Base-by-base conservation (phyloP, 1,284 basidiomycete species). In the Trametes versicolor region DNA sequence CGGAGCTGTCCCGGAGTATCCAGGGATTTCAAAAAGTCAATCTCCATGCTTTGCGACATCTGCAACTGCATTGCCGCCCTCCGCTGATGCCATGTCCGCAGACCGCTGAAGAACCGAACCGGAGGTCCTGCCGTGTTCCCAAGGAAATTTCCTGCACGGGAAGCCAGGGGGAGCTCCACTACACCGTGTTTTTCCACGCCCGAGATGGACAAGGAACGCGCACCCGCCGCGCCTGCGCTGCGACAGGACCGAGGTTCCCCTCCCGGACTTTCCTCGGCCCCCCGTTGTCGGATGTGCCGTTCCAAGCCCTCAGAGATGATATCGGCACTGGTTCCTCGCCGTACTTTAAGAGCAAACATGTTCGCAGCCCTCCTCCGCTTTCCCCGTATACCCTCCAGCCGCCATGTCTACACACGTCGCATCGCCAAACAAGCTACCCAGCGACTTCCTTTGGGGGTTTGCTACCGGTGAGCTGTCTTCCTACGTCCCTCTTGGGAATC, bases 361-460 rank as follows among this genome's bases (percentile, higher is more conserved):
- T 53, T 58, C 63, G 60, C 62, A 60, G 58, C 58, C 37, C 34
- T 58, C 65, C 63, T 66, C 70, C 69, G 63, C 51, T 63, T 64
- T 70, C 72, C 69, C 70, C 71, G 65, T 70, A 69, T 62, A 58
- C 68, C 63, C 65, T 58, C 49, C 60, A 60, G 43, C 63, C 66
- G 68, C 55, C 58, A 75, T 76, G 75, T 43, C 61, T 63, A 51
- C 69, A n/a, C 54, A 71, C 53, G 62, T 56, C 43, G 7, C 67
- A 10, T 49, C 68, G 51, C 60, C 66, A 13, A 54, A 70, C 66
- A 79, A 78, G 68, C 74, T 83, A 19, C 79, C 86, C 39, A 81
- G 80, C 60, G 83, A 87, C 71, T 93, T 93, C 74, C 77, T 90
- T 57, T 92, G 88, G 84, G 90, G 89, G 57, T 91, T 89, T 71